A percentile compares a stretch with the other conserved stretches of the same genome.
Evolutionary conservation across 208 protist species (phyloP).

Genomic region (Phytomonas serpens): DNA sequence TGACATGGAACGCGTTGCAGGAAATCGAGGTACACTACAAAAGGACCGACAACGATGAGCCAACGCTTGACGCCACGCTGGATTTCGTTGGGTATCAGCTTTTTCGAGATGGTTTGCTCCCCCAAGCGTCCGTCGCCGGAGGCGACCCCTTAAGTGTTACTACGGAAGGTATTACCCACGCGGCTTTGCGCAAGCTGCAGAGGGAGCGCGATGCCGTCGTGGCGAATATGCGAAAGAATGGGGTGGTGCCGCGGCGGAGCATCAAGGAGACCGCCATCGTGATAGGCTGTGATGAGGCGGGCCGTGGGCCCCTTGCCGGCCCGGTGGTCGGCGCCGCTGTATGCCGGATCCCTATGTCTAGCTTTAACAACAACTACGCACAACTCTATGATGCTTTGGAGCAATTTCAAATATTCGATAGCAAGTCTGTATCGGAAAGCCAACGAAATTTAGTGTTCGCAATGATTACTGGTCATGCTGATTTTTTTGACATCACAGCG

Average conservation of each 20-base stretch:
- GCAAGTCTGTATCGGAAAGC: conserved; percentile 68
- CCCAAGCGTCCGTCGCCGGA: conserved; percentile 29
- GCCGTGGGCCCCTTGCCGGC: conserved; percentile 79
- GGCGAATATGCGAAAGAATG: conserved; percentile 53
- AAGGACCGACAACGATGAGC: conserved; percentile 51
- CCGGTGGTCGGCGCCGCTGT: conserved; percentile 86
- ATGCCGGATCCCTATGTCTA: conserved; percentile 70
- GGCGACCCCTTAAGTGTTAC: not conserved
- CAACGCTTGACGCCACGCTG: conserved; percentile 76
- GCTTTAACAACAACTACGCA: conserved; percentile 82
- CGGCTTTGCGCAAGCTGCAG: conserved; percentile 31
- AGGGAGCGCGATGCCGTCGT: conserved; percentile 38
- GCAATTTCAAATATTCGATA: conserved; percentile 87
- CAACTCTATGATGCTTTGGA: conserved; percentile 64
- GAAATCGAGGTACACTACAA: conserved; percentile 46
- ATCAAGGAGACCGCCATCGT: conserved; percentile 78
- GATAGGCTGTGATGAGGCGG: conserved; percentile 88
- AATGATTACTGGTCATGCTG: conserved; percentile 74
- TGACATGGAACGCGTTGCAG: conserved; percentile 66
- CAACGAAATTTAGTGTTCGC: conserved; percentile 73
- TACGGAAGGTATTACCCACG: not conserved
- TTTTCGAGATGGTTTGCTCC: conserved; percentile 72
- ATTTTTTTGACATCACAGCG: conserved; percentile 60
- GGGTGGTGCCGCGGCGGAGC: conserved; percentile 68
- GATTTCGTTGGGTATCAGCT: conserved; percentile 83